These are phyloP conservation scores for Pyrus hybrid DNA, from an alignment of 331 rosid genomes.

Conservation along the genomic window DNA sequence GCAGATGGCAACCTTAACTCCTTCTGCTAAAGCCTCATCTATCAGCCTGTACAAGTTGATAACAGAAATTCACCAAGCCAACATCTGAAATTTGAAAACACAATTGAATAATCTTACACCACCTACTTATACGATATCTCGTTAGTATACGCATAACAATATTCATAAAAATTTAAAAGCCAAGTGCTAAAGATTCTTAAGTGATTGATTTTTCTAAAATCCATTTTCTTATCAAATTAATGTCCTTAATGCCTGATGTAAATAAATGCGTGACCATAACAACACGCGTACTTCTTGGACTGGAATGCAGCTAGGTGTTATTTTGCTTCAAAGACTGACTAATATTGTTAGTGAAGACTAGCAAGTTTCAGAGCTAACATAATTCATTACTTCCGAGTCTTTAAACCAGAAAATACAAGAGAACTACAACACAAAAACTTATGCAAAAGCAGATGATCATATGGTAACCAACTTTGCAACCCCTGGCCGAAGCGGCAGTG, in stretches of 20 bases:
- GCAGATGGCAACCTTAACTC: slow-evolving; percentile 93
- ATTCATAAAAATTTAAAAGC: not conserved
- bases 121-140: no score
- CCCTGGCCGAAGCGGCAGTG: slow-evolving; percentile 97
- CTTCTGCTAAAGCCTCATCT: slow-evolving; percentile 79
- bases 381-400: no score
- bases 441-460: slow-evolving; percentile 15
- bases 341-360: no score
- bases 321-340: no score
- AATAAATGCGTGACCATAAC: no score
- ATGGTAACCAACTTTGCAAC: slow-evolving; percentile 83
- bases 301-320: no score
- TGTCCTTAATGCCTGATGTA: no score
- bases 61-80: slow-evolving; percentile 9
- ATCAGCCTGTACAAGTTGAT: slow-evolving; percentile 52
- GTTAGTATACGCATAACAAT: no score
- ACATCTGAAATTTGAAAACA: not conserved
- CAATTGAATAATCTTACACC: no score
- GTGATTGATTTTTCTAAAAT: not conserved
- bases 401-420: not conserved
- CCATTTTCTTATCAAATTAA: no score
- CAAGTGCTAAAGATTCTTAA: not conserved
- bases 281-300: no score
- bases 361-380: no score
- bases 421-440: not conserved